Percentiles rank a stretch among this genome's conserved stretches.
Evolutionary conservation across 108 stramenopile species (phyloP).

Genomic region (Cyclotella cryptica): DNA sequence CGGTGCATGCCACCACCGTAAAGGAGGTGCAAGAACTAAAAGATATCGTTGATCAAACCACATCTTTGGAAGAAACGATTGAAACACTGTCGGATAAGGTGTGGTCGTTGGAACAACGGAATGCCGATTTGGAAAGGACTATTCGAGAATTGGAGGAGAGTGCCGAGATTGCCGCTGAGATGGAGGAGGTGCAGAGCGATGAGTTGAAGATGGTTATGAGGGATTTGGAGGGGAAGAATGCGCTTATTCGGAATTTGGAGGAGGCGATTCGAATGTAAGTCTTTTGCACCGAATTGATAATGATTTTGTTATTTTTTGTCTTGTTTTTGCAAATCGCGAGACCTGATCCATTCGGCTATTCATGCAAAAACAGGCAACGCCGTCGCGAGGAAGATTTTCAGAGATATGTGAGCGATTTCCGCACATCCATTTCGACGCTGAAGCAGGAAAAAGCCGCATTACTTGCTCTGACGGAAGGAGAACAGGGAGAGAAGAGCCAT

Average conservation of each 20-base stretch:
- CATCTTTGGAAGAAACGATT: constrained; percentile 83
- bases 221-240: constrained; percentile 83
- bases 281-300: too few species aligned
- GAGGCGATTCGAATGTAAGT: constrained; percentile 91
- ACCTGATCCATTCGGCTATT: too few species aligned
- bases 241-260: constrained; percentile 80
- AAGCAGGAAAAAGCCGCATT: constrained; percentile 83
- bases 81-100: constrained; percentile 82
- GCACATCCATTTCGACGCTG: constrained; percentile 72
- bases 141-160: constrained; percentile 87
- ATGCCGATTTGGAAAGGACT: constrained; percentile 58
- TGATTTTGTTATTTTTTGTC: too few species aligned
- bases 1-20: constrained; percentile 43
- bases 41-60: constrained; percentile 85
- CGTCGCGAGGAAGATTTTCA: constrained; percentile 89
- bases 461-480: constrained; percentile 71
- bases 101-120: constrained; percentile 74
- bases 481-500: constrained; percentile 77
- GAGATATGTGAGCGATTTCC: constrained; percentile 82
- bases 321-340: too few species aligned
- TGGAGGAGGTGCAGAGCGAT: constrained; percentile 91
- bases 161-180: constrained; percentile 89
- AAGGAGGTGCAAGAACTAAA: constrained; percentile 79
- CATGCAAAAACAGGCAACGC: constrained; percentile 61
- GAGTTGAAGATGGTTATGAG: constrained; percentile 79